Conservation (phyloP, 2,329 filamentous ascomycete species). For the Xylariomycetidae sp. region DNA sequence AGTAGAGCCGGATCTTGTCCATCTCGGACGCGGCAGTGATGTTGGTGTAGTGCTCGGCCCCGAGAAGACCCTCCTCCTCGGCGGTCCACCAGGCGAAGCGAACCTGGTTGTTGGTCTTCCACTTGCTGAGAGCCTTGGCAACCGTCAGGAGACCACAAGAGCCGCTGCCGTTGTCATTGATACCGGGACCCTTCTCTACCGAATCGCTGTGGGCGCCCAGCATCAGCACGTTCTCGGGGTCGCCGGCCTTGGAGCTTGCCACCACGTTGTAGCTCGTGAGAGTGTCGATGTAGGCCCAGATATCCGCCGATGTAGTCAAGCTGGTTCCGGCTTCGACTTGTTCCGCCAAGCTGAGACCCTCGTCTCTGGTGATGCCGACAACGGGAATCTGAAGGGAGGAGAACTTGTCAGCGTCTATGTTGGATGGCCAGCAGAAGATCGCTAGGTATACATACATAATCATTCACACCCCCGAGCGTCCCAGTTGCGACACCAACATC, state of each 20-base stretch:
- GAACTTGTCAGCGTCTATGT: constrained; percentile 3
- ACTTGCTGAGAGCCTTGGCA: constrained; percentile 54
- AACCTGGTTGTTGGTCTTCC: constrained; percentile 53
- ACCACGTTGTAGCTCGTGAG: constrained; percentile 48
- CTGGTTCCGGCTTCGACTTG: constrained; percentile 14
- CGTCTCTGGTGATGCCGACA: constrained; percentile 40
- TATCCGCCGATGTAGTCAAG: constrained; percentile 14
- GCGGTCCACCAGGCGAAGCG: constrained; percentile 62
- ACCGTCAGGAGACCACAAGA: constrained; percentile 54
- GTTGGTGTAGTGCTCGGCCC: constrained; percentile 52
- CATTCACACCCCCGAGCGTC: constrained; percentile 43
- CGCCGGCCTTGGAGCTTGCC: constrained; percentile 53
- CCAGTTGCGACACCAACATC: constrained; percentile 40
- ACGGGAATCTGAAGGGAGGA: constrained; percentile 34
- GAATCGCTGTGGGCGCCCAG: constrained; percentile 59
- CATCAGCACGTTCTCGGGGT: constrained; percentile 54
- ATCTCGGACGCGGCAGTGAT: constrained; percentile 39
- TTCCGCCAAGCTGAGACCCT: constrained; percentile 24
- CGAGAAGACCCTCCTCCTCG: constrained; percentile 60
- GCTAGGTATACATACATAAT: constrained; percentile 20
- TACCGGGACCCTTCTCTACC: constrained; percentile 56
- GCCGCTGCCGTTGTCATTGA: constrained; percentile 63
- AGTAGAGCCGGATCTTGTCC: constrained; percentile 52
- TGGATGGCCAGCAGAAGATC: not conserved
- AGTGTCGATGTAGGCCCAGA: constrained; percentile 22